Conservation (phyloP, 805 yeast species). For the Pichia heedii region DNA sequence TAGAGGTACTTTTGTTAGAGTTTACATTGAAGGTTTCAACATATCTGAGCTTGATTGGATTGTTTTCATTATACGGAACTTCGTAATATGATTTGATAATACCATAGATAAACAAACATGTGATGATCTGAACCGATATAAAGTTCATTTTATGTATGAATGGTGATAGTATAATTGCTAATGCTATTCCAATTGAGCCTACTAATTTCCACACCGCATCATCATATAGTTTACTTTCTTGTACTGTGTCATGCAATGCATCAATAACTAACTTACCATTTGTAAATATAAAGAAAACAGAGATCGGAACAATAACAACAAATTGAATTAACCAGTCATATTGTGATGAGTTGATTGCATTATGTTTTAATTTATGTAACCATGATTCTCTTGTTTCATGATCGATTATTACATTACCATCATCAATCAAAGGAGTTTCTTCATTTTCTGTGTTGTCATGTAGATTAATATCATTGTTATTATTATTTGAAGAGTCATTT, state of each 20-base stretch:
- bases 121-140: slow-evolving; percentile 36
- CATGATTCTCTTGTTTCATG: slow-evolving; percentile 22
- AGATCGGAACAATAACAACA: slow-evolving; percentile 55
- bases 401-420: slow-evolving; percentile 18
- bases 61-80: slow-evolving; percentile 49
- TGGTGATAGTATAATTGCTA: slow-evolving; percentile 50
- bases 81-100: slow-evolving; percentile 30
- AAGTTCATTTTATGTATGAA: slow-evolving; percentile 61
- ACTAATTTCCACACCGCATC: slow-evolving; percentile 29
- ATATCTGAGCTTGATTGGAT: slow-evolving; percentile 69
- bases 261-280: slow-evolving; percentile 49
- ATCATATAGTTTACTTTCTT: slow-evolving; percentile 48
- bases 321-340: slow-evolving; percentile 82
- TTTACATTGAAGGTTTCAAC: slow-evolving; percentile 50
- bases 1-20: slow-evolving; percentile 10
- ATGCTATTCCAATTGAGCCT: slow-evolving; percentile 27
- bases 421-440: slow-evolving; percentile 6
- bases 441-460: neutral
- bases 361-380: slow-evolving; percentile 19
- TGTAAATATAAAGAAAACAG: slow-evolving; percentile 45
- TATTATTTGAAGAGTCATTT: neutral
- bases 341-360: slow-evolving; percentile 38
- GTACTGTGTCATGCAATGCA: slow-evolving; percentile 62
- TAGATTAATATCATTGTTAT: neutral
- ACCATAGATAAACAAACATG: slow-evolving; percentile 31